Conservation (phyloP, 345 rosid species). For the Citropsis articulata region DNA sequence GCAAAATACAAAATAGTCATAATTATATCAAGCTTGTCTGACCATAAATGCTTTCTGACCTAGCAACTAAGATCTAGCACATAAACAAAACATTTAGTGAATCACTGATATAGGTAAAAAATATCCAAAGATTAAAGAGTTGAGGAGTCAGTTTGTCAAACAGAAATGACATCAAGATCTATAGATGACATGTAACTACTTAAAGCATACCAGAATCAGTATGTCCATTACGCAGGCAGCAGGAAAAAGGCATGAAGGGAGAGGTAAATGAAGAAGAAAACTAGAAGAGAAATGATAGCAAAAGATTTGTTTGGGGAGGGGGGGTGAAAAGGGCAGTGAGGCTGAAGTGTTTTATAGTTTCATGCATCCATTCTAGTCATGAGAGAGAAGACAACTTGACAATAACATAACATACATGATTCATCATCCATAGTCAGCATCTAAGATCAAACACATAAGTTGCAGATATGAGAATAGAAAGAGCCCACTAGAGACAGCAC, state of each 20-base stretch:
- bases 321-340: not conserved
- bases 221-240: not conserved
- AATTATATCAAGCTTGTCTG: not conserved
- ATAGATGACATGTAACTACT: not conserved
- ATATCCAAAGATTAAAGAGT: not conserved
- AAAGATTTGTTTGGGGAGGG: not conserved
- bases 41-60: not conserved
- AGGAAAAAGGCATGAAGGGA: not conserved
- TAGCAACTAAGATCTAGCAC: not conserved
- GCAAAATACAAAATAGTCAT: not conserved
- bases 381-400: too few relatives aligned
- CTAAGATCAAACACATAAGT: not conserved
- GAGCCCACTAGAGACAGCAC: not conserved
- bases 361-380: not conserved
- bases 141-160: not conserved
- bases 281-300: not conserved
- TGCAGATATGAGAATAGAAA: not conserved
- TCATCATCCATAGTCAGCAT: not conserved
- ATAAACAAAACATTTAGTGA: not conserved
- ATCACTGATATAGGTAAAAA: not conserved
- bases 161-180: not conserved
- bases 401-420: too few relatives aligned
- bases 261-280: not conserved
- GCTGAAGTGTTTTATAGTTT: not conserved
- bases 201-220: not conserved